Evolutionary conservation across 441 rosid genomes (phyloP).

Genomic region (Brassica hybrid): DNA sequence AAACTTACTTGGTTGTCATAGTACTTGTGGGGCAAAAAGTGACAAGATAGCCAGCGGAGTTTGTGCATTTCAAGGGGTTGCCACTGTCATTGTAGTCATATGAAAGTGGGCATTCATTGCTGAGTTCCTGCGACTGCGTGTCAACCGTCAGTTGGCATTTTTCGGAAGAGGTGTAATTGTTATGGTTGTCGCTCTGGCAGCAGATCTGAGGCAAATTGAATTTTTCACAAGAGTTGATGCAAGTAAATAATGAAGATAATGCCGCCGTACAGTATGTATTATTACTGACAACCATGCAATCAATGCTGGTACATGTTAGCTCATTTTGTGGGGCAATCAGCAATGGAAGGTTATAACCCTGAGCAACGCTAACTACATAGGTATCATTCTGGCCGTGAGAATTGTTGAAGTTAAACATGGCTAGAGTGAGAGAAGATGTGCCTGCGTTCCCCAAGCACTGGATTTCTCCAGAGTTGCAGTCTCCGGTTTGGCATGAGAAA

Average conservation of each 20-base stretch:
- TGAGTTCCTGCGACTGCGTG: slow-evolving; percentile 37
- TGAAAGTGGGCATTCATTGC: slow-evolving; percentile 46
- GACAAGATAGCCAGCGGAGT: slow-evolving; percentile 38
- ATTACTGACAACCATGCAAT: background rate
- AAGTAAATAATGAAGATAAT: too few species aligned
- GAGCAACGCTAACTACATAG: background rate
- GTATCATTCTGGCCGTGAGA: background rate
- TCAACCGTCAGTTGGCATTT: slow-evolving; percentile 37
- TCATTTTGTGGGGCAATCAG: background rate
- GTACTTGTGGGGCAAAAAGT: slow-evolving; percentile 42
- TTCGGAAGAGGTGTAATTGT: background rate
- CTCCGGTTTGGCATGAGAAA: slow-evolving; percentile 45
- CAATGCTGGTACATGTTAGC: background rate
- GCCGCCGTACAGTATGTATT: background rate
- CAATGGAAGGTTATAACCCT: background rate
- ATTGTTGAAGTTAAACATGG: slow-evolving; percentile 30
- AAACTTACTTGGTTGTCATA: background rate
- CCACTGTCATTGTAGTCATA: background rate
- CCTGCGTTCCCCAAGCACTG: slow-evolving; percentile 33
- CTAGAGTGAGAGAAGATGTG: slow-evolving; percentile 41
- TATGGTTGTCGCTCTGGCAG: background rate
- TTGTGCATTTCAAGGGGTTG: slow-evolving; percentile 38
- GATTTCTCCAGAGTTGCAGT: slow-evolving; percentile 46
- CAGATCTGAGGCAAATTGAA: slow-evolving; percentile 17
- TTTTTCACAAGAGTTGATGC: slow-evolving; percentile 45